Base-by-base conservation (phyloP, 108 stramenopile genomes). In the Hondaea fermentalgiana region DNA sequence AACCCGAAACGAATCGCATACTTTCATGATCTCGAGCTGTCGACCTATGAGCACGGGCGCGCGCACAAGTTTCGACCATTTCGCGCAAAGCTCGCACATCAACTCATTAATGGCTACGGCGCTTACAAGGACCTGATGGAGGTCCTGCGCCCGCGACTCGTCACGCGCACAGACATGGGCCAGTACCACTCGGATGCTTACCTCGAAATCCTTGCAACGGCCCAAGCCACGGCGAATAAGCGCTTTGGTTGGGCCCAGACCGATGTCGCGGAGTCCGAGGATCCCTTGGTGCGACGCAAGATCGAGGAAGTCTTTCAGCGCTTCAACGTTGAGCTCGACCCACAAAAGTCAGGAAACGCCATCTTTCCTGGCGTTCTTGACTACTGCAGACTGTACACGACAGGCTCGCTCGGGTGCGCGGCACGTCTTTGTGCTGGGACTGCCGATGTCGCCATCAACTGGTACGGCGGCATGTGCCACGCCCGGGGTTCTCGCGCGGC, bases 401-500 rank as follows among this genome's bases (percentile, higher is more conserved):
- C 91, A 29, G 93, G 93, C 21, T 92, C 91, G 8, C 92, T 94
- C 49, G 93, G 93, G 4, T 93, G 93, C 16, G 93, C 93, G 12
- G 64, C 91, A 25, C 88, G 93, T 8, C 91, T 94, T 53, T 92
- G 92, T 45, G 57, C 91, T 44, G 92, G 90, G 47, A 59, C 64
- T 42, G 89, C 94, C 14, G 95, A 96, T 87, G 92, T 96, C 23
- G 94, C 92, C 25, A 95, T 96, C 87, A 95, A 96, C 90, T 96
- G 96, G 96, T 92, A 94, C 16, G 96, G 96, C 28, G 96, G 96
- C 28, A 60, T 96, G 47, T 95, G 95, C 87, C 96, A 96, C 87
- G 95, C 96, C n/a, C 95, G 95, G 60, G 92, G 91, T 28, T 72
- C 90, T 57, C 92, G 92, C 57, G 95, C 96, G 14, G 93, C 92